phyloP scores from a whole-genome alignment of 768 basidiomycete species.

The Saitozyma podzolica region DNA sequence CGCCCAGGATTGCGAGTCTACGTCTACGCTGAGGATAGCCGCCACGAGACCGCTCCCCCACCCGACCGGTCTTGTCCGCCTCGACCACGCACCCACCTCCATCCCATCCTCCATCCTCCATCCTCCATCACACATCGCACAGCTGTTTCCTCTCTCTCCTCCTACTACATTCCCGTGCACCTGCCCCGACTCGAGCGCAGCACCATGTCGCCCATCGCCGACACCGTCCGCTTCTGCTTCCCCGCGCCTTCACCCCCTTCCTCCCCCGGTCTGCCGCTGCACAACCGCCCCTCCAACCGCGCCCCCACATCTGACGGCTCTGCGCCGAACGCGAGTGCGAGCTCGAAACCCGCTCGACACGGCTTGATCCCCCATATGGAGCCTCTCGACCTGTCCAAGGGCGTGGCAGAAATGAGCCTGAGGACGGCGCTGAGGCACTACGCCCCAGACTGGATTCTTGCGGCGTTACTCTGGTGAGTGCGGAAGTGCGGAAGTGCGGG shows the following conservation, averaged over 20 bases:
- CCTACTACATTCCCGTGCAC: too few species aligned
- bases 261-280: slow-evolving; percentile 1
- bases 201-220: slow-evolving; percentile 32
- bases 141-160: too few species aligned
- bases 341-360: slow-evolving; percentile 4
- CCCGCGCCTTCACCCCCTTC: slow-evolving; percentile 19
- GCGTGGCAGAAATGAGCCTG: slow-evolving; percentile 26
- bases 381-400: slow-evolving; percentile 13
- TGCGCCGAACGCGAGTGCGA: slow-evolving; percentile 1
- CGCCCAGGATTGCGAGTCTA: too few species aligned
- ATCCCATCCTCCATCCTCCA: too few species aligned
- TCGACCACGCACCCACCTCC: too few species aligned
- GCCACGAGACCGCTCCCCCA: too few species aligned
- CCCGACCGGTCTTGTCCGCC: too few species aligned
- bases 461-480: slow-evolving; percentile 44
- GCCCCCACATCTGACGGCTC: not conserved
- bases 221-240: slow-evolving; percentile 42
- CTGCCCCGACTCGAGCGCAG: not conserved
- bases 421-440: slow-evolving; percentile 38
- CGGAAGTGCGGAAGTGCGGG: not conserved
- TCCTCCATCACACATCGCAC: too few species aligned
- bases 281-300: too few species aligned
- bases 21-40: too few species aligned
- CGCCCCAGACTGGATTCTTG: slow-evolving; percentile 46
- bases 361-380: slow-evolving; percentile 12